Base-by-base conservation (phyloP, 2,329 filamentous ascomycete genomes). In the Aspergillus quadricinctus region DNA sequence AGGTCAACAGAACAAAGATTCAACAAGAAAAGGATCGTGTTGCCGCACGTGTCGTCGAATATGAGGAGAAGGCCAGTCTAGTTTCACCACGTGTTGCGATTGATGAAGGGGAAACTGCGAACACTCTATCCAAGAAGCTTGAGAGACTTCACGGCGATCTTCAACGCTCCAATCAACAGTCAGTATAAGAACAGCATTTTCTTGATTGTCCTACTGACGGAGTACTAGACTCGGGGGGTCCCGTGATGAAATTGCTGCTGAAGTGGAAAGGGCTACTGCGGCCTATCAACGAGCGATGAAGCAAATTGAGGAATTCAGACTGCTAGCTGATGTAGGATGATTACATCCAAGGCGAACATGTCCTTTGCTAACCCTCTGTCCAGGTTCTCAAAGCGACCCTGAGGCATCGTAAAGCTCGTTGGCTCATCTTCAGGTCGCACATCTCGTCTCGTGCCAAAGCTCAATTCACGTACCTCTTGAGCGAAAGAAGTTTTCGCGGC, bases 401-500 rank as follows among this genome's bases (percentile, higher is more conserved):
- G 43, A 75, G 78, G 9, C 78, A 88, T 55, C 89, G 94, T 17
- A 82, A 89, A 55, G 77, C 81, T 28, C 86, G 91, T 64, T 99
- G 92, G 89, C 81, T 84, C 55, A 80, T 83, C 51, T 97, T 99
- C 74, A 88, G 93, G 66, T 83, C 86, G 27, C 84, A 87, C 64
- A 97, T 99, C 66, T 93, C 92, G 40, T 85, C 88, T n/a, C 85
- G 89, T 54, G 90, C 94, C 48, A 87, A 91, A 50, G 87, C 88
- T 53, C 90, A 90, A 59, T 99, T 99, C 74, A 88, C 84, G 52
- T 95, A 94, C 68, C 82, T 97, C 14, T 83, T 99, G 56, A 90
- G 87, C 67, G 92, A 97, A 74, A 87, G 94, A 66, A 88, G 89
- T 23, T 99, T 96, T 75, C 86, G 92, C 48, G 94, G 94, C 55